Evolutionary conservation across 257 asterid species (phyloP).

Genomic region (Solanum medicagineum): DNA sequence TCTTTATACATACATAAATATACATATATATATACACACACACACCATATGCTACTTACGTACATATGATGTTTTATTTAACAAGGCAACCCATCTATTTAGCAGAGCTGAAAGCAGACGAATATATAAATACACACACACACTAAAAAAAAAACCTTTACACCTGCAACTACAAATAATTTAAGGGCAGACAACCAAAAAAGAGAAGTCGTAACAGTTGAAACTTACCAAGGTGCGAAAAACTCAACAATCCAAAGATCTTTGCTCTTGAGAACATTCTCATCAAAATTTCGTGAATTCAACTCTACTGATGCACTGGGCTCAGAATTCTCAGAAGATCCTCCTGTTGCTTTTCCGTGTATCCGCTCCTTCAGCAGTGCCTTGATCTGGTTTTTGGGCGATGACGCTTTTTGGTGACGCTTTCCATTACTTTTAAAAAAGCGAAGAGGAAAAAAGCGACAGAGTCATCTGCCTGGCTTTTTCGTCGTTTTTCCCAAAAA

Average conservation of each 20-base stretch:
- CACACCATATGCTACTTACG: neutral
- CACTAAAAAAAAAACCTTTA: neutral
- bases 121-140: neutral
- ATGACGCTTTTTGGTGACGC: no score
- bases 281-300: conserved; percentile 81
- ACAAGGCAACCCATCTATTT: neutral
- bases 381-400: no score
- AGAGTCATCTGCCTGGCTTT: no score
- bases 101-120: neutral
- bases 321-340: conserved; percentile 73
- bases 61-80: neutral
- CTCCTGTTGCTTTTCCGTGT: conserved; percentile 74
- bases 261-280: conserved; percentile 74
- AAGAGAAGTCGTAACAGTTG: neutral
- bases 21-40: no score
- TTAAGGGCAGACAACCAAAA: neutral
- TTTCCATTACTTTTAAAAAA: no score
- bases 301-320: conserved; percentile 78
- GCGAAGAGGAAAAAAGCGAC: no score
- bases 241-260: conserved; percentile 96
- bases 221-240: conserved; percentile 91
- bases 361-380: conserved; percentile 70
- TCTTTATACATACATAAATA: no score
- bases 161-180: neutral
- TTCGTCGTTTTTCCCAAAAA: no score